Evolutionary conservation across 2,329 filamentous ascomycete species (phyloP).

Genomic region (Furcasterigmium furcatum): DNA sequence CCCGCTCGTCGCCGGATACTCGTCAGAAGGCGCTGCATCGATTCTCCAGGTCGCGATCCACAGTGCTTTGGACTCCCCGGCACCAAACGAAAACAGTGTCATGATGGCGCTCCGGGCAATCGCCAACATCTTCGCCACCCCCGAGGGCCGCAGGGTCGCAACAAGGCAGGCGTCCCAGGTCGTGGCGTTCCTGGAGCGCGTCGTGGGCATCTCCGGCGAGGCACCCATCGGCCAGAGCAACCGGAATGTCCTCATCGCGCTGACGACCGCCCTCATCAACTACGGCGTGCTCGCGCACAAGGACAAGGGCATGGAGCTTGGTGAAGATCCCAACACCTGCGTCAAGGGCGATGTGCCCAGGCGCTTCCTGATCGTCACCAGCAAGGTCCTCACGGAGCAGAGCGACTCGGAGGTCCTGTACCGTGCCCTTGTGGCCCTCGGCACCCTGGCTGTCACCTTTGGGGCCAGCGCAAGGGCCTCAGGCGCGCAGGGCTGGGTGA

Average conservation of each 20-base stretch:
- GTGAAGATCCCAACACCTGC: slow-evolving; percentile 11
- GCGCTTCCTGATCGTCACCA: slow-evolving; percentile 58
- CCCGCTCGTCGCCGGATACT: slow-evolving; percentile 61
- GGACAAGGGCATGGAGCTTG: slow-evolving; percentile 26
- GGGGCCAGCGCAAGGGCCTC: slow-evolving; percentile 38
- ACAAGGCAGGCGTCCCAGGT: slow-evolving; percentile 56
- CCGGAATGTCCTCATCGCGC: slow-evolving; percentile 77
- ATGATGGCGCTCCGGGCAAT: slow-evolving; percentile 85
- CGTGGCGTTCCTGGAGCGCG: slow-evolving; percentile 59
- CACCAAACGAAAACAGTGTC: slow-evolving; percentile 70
- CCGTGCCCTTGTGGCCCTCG: slow-evolving; percentile 76
- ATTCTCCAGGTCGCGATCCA: slow-evolving; percentile 54
- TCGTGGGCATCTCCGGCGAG: slow-evolving; percentile 48
- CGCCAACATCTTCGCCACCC: slow-evolving; percentile 78
- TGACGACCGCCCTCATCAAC: slow-evolving; percentile 82
- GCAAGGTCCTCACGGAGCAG: slow-evolving; percentile 60
- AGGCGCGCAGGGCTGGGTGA: slow-evolving; percentile 36
- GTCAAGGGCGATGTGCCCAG: slow-evolving; percentile 37
- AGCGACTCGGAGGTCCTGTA: slow-evolving; percentile 82
- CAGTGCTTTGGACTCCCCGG: slow-evolving; percentile 37
- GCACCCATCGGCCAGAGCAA: slow-evolving; percentile 56
- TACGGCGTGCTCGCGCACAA: slow-evolving; percentile 67
- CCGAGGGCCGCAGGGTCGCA: slow-evolving; percentile 65
- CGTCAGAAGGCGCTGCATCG: slow-evolving; percentile 48
- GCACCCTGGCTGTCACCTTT: slow-evolving; percentile 68